Evolutionary conservation across 129 eudicot genomes (phyloP).

Genomic region (Sambucus nigra): DNA sequence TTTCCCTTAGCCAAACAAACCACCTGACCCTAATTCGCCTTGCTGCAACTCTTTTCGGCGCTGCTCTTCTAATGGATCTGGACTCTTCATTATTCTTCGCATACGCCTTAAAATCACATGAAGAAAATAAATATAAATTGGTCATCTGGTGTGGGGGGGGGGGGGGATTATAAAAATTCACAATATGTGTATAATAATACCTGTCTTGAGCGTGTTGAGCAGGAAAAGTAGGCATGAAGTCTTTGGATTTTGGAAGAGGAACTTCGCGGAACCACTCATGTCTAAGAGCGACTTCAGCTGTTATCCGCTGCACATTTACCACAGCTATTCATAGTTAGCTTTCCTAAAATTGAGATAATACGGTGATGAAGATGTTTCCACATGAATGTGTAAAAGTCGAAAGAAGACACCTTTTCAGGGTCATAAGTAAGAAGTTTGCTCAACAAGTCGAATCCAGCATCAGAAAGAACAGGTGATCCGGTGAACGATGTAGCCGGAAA

Average conservation of each 20-base stretch:
- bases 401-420: slow-evolving; percentile 43
- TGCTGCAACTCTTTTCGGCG: slow-evolving; percentile 84
- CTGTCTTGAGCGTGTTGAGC: slow-evolving; percentile 97
- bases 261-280: slow-evolving; percentile 74
- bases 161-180: not conserved
- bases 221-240: slow-evolving; percentile 97
- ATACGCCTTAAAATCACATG: slow-evolving; percentile 46
- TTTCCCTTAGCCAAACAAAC: slow-evolving; percentile 61
- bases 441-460: slow-evolving; percentile 70
- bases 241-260: slow-evolving; percentile 69
- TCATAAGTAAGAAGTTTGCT: slow-evolving; percentile 54
- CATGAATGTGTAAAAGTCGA: not conserved
- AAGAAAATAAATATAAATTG: not conserved
- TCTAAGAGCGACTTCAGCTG: slow-evolving; percentile 57
- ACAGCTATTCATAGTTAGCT: not conserved
- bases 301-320: slow-evolving; percentile 47
- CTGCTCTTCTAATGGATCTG: slow-evolving; percentile 96
- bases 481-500: slow-evolving; percentile 58
- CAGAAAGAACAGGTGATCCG: slow-evolving; percentile 58
- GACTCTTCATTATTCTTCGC: slow-evolving; percentile 86
- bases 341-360: not conserved
- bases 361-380: not conserved
- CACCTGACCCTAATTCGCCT: slow-evolving; percentile 82
- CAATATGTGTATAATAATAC: too few relatives aligned
- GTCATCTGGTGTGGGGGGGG: not conserved